These are phyloP conservation scores for Ophiostoma sp. DNA, from an alignment of 2,329 filamentous ascomycete species.

Conservation along the genomic window DNA sequence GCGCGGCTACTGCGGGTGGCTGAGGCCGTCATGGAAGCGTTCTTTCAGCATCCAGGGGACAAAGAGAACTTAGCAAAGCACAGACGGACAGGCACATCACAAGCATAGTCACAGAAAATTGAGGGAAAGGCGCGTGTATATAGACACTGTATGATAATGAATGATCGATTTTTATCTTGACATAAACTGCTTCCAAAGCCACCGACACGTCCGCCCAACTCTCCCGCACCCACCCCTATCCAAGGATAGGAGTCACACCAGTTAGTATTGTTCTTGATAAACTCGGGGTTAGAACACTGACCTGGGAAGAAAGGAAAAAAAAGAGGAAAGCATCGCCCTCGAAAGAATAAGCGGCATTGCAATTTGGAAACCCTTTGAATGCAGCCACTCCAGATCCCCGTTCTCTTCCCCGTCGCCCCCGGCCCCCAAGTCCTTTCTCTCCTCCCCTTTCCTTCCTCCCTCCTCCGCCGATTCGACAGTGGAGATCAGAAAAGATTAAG, in stretches of 20 bases:
- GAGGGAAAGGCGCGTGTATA: background rate
- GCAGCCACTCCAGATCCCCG: background rate
- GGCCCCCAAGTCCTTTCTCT: too few species aligned
- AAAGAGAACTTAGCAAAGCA: slow-evolving; percentile 18
- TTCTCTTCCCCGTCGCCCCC: background rate
- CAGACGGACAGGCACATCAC: slow-evolving; percentile 15
- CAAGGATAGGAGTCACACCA: background rate
- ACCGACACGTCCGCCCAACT: background rate
- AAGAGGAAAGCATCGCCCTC: slow-evolving; percentile 26
- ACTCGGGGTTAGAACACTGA: slow-evolving; percentile 12
- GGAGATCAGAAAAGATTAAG: too few species aligned
- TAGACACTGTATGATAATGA: slow-evolving; percentile 13
- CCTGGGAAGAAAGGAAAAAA: slow-evolving; percentile 22
- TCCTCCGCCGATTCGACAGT: too few species aligned
- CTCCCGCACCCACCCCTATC: slow-evolving; percentile 1
- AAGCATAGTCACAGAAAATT: background rate
- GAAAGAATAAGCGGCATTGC: slow-evolving; percentile 31
- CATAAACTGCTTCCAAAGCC: too few species aligned
- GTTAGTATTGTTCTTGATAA: slow-evolving; percentile 23
- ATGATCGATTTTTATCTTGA: background rate
- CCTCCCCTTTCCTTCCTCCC: too few species aligned
- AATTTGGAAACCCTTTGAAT: slow-evolving; percentile 24
- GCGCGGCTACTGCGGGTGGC: slow-evolving; percentile 56
- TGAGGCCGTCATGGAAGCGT: slow-evolving; percentile 36
- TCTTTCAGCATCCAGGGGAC: slow-evolving; percentile 19